A percentile compares a stretch with the other conserved stretches of the same genome.
Conservation (phyloP, 2,329 filamentous ascomycete genomes). For the Aspergillus clavatus region DNA sequence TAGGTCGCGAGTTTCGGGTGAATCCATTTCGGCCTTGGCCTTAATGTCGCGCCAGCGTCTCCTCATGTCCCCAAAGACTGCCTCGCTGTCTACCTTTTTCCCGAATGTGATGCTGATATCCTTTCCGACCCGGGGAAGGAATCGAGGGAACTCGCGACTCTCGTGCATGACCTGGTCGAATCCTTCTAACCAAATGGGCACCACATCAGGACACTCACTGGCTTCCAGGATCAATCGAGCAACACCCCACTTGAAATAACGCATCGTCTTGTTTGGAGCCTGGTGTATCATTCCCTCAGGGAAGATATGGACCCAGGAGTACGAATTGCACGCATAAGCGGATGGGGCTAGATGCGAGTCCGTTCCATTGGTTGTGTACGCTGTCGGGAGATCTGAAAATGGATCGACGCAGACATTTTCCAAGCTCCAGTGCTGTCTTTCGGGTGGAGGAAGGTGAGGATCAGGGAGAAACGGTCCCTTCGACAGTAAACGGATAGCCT, state of each 20-base stretch:
- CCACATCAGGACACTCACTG: conserved; percentile 77
- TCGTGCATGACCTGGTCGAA: conserved; percentile 87
- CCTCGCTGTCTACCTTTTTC: conserved; percentile 67
- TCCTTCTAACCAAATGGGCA: conserved; percentile 93
- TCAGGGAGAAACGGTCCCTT: conserved; percentile 53
- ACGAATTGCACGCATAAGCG: conserved; percentile 62
- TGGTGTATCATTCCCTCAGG: conserved; percentile 95
- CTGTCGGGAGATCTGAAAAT: conserved; percentile 41
- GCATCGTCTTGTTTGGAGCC: conserved; percentile 68
- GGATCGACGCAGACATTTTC: conserved; percentile 44
- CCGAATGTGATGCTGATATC: conserved; percentile 51
- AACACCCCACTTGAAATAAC: conserved; percentile 98
- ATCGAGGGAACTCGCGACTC: conserved; percentile 70
- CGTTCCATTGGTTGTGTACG: conserved; percentile 37
- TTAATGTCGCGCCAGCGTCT: conserved; percentile 65
- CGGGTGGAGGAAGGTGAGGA: conserved; percentile 39
- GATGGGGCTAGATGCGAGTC: conserved; percentile 64
- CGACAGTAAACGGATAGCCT: conserved; percentile 80
- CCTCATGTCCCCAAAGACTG: conserved; percentile 72
- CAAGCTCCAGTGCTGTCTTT: conserved; percentile 35
- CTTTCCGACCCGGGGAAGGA: conserved; percentile 73
- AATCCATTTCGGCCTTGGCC: conserved; percentile 48
- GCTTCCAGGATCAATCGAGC: conserved; percentile 86
- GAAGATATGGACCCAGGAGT: conserved; percentile 91
- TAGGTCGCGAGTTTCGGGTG: conserved; percentile 31